Evolutionary conservation across 371 early-diverging fungal species (phyloP).

Genomic region (Lichtheimia ramosa): DNA sequence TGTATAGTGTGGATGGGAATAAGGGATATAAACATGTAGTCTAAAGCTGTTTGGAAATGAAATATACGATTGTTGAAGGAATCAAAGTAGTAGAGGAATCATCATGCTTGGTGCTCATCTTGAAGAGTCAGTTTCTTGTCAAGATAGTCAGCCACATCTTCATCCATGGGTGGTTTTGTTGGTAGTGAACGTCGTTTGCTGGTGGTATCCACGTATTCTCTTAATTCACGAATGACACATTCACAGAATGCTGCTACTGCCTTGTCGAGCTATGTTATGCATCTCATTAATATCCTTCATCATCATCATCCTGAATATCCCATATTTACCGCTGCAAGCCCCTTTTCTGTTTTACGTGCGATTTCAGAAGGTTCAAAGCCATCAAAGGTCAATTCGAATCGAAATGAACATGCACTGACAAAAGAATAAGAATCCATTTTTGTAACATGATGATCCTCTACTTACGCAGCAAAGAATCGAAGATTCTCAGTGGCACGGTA

Average conservation of each 20-base stretch:
- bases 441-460: too few species aligned
- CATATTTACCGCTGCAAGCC: constrained; percentile 2
- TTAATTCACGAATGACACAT: constrained; percentile 30
- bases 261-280: constrained; percentile 17
- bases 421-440: background rate
- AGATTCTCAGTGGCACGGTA: constrained; percentile 65
- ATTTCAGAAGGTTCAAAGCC: constrained; percentile 60
- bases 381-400: constrained; percentile 54
- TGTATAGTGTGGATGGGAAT: too few species aligned
- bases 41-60: background rate
- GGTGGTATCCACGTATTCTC: constrained; percentile 14
- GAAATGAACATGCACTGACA: constrained; percentile 60
- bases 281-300: too few species aligned
- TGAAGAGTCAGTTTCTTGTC: constrained; percentile 14
- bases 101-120: background rate
- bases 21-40: background rate
- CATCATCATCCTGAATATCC: too few species aligned
- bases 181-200: constrained; percentile 12
- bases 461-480: constrained; percentile 64
- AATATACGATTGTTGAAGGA: background rate
- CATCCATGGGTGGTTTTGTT: constrained; percentile 15
- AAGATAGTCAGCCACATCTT: constrained; percentile 15
- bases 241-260: constrained; percentile 23
- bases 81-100: background rate
- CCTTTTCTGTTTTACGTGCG: constrained; percentile 48